Conservation (phyloP, 352 stramenopile genomes). For the Globisporangium splendens region DNA sequence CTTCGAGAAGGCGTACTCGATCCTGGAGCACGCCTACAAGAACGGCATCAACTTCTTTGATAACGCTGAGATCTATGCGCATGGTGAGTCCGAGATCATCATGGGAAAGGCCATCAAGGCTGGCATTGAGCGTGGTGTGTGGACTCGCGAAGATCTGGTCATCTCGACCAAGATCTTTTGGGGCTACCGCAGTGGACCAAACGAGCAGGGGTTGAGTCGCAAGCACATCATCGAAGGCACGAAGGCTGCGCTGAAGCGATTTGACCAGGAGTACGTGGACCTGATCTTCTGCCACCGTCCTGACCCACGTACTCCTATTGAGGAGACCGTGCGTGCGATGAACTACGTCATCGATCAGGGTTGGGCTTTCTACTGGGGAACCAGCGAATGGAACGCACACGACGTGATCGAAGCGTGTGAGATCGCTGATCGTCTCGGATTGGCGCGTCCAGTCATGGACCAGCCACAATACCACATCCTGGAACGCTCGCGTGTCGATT, state of each 20-base stretch:
- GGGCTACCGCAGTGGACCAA: no score
- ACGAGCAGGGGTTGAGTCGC: no score
- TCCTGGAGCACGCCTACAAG: constrained; percentile 63
- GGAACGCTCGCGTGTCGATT: constrained; percentile 44
- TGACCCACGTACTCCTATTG: no score
- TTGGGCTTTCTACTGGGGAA: constrained; percentile 24
- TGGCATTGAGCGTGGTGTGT: no score
- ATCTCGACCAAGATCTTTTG: no score
- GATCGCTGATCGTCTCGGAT: constrained; percentile 29
- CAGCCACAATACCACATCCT: constrained; percentile 64
- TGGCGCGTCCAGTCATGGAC: constrained; percentile 32
- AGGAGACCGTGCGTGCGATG: constrained; percentile 26
- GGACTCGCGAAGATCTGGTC: no score
- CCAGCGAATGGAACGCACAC: constrained; percentile 46
- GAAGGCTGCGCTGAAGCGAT: no score
- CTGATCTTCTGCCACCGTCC: no score
- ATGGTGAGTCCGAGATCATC: no score
- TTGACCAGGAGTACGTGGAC: no score
- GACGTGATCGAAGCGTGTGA: constrained; percentile 46
- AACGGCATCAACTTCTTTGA: constrained; percentile 68
- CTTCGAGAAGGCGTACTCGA: constrained; percentile 55
- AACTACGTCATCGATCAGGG: constrained; percentile 49
- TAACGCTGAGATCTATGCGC: constrained; percentile 8
- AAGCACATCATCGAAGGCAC: no score
- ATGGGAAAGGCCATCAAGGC: no score